Base-by-base conservation (phyloP, 768 basidiomycete species). In the Saitozyma podzolica region DNA sequence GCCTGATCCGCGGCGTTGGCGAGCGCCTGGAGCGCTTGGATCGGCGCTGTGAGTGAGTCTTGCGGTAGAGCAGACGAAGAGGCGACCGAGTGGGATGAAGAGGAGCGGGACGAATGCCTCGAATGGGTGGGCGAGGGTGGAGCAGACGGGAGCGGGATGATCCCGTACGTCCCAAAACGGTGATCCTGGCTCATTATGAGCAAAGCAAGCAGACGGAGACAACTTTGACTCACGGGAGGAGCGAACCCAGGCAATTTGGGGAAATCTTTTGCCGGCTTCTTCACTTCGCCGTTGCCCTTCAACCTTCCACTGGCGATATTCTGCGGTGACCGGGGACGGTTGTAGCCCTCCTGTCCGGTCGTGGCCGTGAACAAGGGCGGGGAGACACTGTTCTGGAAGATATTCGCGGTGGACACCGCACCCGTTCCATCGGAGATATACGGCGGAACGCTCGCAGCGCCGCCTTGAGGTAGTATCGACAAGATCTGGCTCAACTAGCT, bases 1-100 rank as follows among this genome's bases (percentile, higher is more conserved):
- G 93, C 91, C 79, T 95, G 93, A 37, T 91, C 93, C 7, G 94
- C 94, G 0, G 93, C 94, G 76, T 96, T 93, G 39, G 94, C 94
- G 56, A 96, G 83, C 3, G 92, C 91, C 76, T 96, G 92, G 42
- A 97, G 82, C 11, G 94, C 94, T 75, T 96, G 92, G 59, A 95
- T 94, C 0, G 94, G 94, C 0, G 93, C 92, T 65, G 90, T 92
- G 65, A 96, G 82, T 40, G 89, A 86, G 45, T 89, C 85, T 41
- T 91, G 85, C 14, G 92, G 90, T 11, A 94, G 82, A 0, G 91
- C 89, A 56, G 93, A 91, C 73, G 94, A 91, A 0, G 90, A 91
- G 79, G 93, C 92, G 74, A 92, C 92, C 64, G 93, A 91, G 49
- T 90, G 91, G 0, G 91, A 92, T 8, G 89, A 86, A 11, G 70